A percentile compares a stretch with the other conserved stretches of the same genome.
phyloP scores from a whole-genome alignment of 2,329 filamentous ascomycete species.

The Furcasterigmium sp. region DNA sequence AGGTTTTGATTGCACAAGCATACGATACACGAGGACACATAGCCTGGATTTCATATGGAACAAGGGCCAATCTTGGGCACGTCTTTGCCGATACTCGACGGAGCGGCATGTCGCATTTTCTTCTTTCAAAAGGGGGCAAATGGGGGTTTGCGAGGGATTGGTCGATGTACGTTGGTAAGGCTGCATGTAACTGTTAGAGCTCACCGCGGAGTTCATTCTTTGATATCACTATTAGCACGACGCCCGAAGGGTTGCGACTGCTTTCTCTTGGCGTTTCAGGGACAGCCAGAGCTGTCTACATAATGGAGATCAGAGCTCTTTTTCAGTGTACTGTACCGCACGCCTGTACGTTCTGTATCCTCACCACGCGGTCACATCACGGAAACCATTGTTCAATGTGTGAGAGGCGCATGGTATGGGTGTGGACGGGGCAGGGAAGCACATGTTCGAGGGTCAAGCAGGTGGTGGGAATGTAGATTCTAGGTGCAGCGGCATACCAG shows the following conservation, averaged over 20 bases:
- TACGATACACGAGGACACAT: conserved; percentile 10
- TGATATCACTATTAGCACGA: not conserved
- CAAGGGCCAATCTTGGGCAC: not conserved
- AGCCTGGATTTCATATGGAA: conserved; percentile 7
- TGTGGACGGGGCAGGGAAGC: no score
- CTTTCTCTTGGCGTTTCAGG: not conserved
- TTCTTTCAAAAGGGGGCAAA: not conserved
- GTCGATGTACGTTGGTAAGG: not conserved
- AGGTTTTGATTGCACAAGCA: conserved; percentile 11
- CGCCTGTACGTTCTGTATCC: not conserved
- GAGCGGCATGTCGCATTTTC: not conserved
- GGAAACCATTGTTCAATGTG: no score
- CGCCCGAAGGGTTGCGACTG: not conserved
- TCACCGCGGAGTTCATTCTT: not conserved
- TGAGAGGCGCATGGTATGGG: no score
- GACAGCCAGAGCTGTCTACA: not conserved
- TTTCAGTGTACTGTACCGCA: not conserved
- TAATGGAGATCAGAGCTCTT: not conserved
- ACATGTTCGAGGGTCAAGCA: no score
- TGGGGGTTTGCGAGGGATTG: not conserved
- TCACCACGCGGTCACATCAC: no score
- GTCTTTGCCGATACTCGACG: not conserved
- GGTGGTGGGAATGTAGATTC: no score
- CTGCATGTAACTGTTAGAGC: not conserved
- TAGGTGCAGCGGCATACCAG: no score